Conservation (phyloP, 495 filamentous ascomycete genomes). For the Penicillium roqueforti region DNA sequence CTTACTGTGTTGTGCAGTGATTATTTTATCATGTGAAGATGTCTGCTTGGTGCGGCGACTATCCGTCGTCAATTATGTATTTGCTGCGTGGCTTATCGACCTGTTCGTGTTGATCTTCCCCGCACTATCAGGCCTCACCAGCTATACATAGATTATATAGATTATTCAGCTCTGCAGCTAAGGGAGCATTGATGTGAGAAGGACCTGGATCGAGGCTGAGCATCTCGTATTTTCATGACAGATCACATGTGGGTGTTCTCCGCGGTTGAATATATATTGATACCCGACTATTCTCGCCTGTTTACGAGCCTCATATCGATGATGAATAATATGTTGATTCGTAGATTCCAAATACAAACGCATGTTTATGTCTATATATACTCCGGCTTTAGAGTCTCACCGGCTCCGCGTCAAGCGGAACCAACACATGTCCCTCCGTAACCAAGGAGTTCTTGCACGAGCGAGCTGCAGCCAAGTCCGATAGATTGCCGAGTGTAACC, state of each 20-base stretch:
- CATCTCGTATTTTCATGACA: constrained; percentile 54
- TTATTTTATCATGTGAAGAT: too few species aligned
- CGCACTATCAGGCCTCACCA: too few species aligned
- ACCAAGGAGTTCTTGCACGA: constrained; percentile 35
- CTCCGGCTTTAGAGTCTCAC: constrained; percentile 26
- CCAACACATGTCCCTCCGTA: constrained; percentile 33
- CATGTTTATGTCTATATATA: not conserved
- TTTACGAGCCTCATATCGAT: not conserved
- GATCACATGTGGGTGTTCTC: constrained; percentile 19
- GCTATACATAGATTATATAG: not conserved
- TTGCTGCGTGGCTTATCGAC: too few species aligned
- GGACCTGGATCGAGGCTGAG: constrained; percentile 47
- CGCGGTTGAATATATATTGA: not conserved
- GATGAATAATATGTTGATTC: not conserved
- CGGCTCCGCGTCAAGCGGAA: constrained; percentile 27
- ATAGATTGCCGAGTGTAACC: constrained; percentile 55
- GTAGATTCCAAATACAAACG: constrained; percentile 1
- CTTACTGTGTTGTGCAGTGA: too few species aligned
- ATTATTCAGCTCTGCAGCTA: constrained; percentile 45
- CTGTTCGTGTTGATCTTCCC: too few species aligned
- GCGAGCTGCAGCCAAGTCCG: constrained; percentile 23
- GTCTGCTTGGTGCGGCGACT: too few species aligned
- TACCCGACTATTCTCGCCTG: not conserved
- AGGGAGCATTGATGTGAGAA: constrained; percentile 54
- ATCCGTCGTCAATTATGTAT: too few species aligned